Conservation (phyloP, 495 filamentous ascomycete species). For the Endocarpon pusillum region DNA sequence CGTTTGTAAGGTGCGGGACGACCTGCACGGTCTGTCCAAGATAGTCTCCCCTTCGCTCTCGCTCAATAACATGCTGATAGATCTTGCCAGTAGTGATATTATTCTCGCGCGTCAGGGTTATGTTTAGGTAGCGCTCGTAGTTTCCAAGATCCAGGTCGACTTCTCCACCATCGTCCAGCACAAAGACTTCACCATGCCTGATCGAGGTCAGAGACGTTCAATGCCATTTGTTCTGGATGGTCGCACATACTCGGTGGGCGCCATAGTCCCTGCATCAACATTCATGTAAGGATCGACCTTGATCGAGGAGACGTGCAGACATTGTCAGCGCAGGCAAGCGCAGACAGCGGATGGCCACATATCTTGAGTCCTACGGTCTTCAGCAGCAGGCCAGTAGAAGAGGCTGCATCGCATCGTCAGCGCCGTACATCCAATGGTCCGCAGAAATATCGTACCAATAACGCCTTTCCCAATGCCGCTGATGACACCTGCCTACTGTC, state of each 20-base stretch:
- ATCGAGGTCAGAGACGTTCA: not conserved
- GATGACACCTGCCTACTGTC: slow-evolving; percentile 42
- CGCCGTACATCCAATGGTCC: slow-evolving; percentile 8
- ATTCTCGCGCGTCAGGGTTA: slow-evolving; percentile 58
- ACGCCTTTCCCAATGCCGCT: slow-evolving; percentile 72
- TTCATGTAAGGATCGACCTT: slow-evolving; percentile 78
- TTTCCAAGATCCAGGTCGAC: slow-evolving; percentile 90
- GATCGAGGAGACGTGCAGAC: slow-evolving; percentile 36
- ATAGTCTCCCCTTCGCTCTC: slow-evolving; percentile 67
- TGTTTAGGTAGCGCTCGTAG: slow-evolving; percentile 71
- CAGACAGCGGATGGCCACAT: slow-evolving; percentile 12
- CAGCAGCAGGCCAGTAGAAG: slow-evolving; percentile 58
- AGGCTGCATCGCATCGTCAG: slow-evolving; percentile 28
- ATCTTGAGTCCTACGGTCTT: slow-evolving; percentile 69
- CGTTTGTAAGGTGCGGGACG: slow-evolving; percentile 68
- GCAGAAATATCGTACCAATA: slow-evolving; percentile 37
- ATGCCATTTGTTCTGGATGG: not conserved
- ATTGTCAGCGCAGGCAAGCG: slow-evolving; percentile 14
- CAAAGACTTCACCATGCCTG: slow-evolving; percentile 60
- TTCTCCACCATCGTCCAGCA: slow-evolving; percentile 62
- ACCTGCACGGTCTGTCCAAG: slow-evolving; percentile 87
- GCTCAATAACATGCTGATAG: slow-evolving; percentile 70
- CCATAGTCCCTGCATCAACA: slow-evolving; percentile 71
- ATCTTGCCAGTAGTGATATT: slow-evolving; percentile 97
- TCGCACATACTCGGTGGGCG: slow-evolving; percentile 50